Evolutionary conservation across 345 rosid species (phyloP), one percentile per base, ranked within the genome.

Genomic region (Camelina laxa): DNA sequence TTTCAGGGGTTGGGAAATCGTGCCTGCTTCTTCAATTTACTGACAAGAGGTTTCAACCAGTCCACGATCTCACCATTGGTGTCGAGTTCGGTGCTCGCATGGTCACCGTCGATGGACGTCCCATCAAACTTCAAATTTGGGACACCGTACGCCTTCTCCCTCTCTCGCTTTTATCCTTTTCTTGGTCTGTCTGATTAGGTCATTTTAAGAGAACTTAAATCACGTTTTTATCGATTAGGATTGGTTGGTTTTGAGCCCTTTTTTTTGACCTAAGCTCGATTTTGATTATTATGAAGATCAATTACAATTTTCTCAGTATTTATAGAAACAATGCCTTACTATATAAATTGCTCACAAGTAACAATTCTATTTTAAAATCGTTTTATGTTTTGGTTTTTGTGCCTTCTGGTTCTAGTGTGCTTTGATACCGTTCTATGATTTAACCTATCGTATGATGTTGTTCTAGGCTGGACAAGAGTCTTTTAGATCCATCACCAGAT

Each of bases 401-500:
- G 62, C 49, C 27, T 69, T 51, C 19, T 61, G 21, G 48, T 10
- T 31, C 7, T 20, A 67, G 5, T 36, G 41, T 39, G 3, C 14
- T 75, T 4, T 53, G 60, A 55, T 59, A 16, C 7, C 35, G 13
- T 36, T 19, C 27, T 17, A 30, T 72, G 33, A 17, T 42, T 59
- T 17, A 20, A 42, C 54, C 35, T n/a, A 60, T 39, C 10, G 33
- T 36, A 9, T 60, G 53, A 22, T 73, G 41, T 62, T 73, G 17
- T 74, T 66, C 63, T 67, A 94, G 96, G 98, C 98, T 16, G 97
- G 96, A 20, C 98, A 94, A 85, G 98, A 94, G 83, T 91, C 96
- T 33, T 94, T 94, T 79, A 87, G 98, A 80, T 94, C 98, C 24
- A 94, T 94, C 77, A 91, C 98, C 0, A 87, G 98, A 79, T 94